Percentiles rank a stretch among this genome's conserved stretches.
phyloP scores from a whole-genome alignment of 163 green algal genomes.

The Volvox carteri region DNA sequence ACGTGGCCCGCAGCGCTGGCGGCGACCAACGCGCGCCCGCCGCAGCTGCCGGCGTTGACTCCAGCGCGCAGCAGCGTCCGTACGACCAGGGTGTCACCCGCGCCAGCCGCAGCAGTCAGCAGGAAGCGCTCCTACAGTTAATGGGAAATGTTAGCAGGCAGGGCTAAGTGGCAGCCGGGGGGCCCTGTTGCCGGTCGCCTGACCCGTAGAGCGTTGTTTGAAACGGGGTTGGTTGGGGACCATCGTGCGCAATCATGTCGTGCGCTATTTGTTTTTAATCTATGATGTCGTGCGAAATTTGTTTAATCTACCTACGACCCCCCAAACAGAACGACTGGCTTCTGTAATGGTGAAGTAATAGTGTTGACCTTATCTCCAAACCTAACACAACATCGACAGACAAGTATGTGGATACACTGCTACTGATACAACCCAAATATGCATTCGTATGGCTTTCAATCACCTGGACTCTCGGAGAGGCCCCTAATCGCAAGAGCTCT shows the following conservation, averaged over 20 bases:
- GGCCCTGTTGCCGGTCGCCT: background rate
- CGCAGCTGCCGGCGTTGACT: background rate
- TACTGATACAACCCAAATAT: background rate
- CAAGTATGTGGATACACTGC: no score
- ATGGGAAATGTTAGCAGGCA: background rate
- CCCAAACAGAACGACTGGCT: background rate
- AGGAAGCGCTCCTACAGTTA: constrained; percentile 40
- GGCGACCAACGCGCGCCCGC: constrained; percentile 38
- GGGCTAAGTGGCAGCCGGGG: background rate
- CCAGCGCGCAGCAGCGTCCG: constrained; percentile 34
- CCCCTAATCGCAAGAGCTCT: constrained; percentile 7
- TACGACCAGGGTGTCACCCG: constrained; percentile 15
- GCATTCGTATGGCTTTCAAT: background rate
- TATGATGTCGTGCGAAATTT: no score
- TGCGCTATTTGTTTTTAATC: no score
- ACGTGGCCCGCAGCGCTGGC: constrained; percentile 17
- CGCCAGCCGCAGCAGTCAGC: constrained; percentile 1
- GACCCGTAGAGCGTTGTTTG: no score
- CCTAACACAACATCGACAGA: background rate
- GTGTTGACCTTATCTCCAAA: background rate
- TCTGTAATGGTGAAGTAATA: background rate
- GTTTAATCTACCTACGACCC: background rate
- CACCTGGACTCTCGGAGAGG: constrained; percentile 15
- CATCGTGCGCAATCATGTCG: background rate
- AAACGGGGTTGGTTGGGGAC: background rate